A percentile compares a stretch with the other conserved stretches of the same genome.
Evolutionary conservation across 805 yeast genomes (phyloP).

Genomic region (Monosporozyma unispora): DNA sequence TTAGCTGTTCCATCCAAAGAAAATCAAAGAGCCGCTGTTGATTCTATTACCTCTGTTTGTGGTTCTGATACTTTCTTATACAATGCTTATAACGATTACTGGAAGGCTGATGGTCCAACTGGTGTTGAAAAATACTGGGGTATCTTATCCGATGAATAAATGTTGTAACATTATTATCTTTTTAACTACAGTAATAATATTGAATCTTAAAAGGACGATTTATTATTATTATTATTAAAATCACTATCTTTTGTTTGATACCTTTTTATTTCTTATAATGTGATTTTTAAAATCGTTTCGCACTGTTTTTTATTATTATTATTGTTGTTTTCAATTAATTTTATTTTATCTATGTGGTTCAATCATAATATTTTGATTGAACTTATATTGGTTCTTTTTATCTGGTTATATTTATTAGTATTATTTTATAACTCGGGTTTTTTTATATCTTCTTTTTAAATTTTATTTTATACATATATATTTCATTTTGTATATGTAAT

Average conservation of each 20-base stretch:
- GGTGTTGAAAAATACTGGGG: constrained; percentile 86
- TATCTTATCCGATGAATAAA: constrained; percentile 31
- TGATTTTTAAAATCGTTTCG: not conserved
- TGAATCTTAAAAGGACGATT: too few relatives aligned
- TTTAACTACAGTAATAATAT: too few relatives aligned
- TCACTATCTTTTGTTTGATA: not conserved
- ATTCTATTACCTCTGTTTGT: constrained; percentile 49
- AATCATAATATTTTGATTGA: not conserved
- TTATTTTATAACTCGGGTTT: not conserved
- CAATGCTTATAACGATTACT: constrained; percentile 79
- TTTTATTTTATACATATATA: not conserved
- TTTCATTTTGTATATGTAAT: not conserved
- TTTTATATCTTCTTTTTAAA: not conserved
- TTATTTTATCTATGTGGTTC: not conserved
- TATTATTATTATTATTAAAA: not conserved
- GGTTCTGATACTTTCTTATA: constrained; percentile 68
- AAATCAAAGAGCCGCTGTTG: constrained; percentile 70
- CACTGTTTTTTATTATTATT: not conserved
- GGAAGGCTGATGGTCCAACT: constrained; percentile 79
- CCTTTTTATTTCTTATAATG: not conserved
- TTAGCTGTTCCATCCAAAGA: constrained; percentile 69
- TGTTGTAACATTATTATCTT: not conserved
- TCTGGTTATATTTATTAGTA: not conserved
- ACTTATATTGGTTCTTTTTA: not conserved
- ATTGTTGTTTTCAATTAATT: not conserved